Percentiles rank a stretch among this genome's conserved stretches.
These are phyloP conservation scores for Kazachstania viticola DNA, from an alignment of 805 yeast genomes.

Conservation along the genomic window DNA sequence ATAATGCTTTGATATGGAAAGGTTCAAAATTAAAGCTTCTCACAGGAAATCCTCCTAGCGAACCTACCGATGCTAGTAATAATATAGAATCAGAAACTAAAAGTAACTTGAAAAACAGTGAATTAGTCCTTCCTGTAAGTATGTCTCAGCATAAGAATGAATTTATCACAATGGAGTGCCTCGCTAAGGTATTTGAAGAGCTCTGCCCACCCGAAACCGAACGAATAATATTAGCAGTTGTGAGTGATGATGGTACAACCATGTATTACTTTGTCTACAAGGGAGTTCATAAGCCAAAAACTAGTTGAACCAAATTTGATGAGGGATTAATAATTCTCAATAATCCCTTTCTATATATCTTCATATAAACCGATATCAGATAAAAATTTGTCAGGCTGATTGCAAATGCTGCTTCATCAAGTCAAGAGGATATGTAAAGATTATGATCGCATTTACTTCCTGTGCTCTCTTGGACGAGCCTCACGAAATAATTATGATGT, in stretches of 20 bases:
- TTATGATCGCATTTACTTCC: too few species aligned
- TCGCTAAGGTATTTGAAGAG: constrained; percentile 12
- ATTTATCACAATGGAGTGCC: constrained; percentile 14
- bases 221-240: constrained; percentile 42
- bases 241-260: constrained; percentile 55
- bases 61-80: too few species aligned
- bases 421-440: too few species aligned
- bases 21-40: constrained; percentile 8
- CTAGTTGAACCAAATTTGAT: neutral
- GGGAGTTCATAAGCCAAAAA: constrained; percentile 55
- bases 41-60: constrained; percentile 16
- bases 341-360: too few species aligned
- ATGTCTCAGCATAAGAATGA: constrained; percentile 18
- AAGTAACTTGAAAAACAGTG: constrained; percentile 12
- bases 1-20: constrained; percentile 8
- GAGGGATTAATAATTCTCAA: too few species aligned
- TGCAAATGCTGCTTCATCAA: too few species aligned
- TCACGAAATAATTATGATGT: too few species aligned
- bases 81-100: constrained; percentile 15
- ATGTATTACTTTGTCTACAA: constrained; percentile 59
- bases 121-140: constrained; percentile 22
- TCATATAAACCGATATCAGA: too few species aligned
- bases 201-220: constrained; percentile 18
- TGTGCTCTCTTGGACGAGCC: too few species aligned
- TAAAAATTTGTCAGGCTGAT: too few species aligned